A percentile compares a stretch with the other conserved stretches of the same genome.
Conservation (phyloP, 345 rosid species). For the Melaleuca alternifolia region DNA sequence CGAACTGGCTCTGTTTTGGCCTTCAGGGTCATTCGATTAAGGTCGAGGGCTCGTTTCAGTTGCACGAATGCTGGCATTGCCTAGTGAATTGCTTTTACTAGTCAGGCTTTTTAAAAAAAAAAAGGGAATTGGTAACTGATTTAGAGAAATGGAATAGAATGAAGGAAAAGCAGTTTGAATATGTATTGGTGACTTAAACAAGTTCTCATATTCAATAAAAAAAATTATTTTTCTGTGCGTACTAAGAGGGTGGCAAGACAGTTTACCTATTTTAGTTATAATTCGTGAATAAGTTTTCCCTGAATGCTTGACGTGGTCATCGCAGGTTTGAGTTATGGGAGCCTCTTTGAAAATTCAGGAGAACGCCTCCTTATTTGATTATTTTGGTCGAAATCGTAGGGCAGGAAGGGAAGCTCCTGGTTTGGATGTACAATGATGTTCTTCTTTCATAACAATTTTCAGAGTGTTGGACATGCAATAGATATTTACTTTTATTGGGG, state of each 20-base stretch:
- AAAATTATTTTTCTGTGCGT: neutral
- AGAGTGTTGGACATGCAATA: neutral
- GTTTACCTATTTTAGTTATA: neutral
- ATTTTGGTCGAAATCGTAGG: neutral
- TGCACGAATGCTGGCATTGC: neutral
- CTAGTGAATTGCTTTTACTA: neutral
- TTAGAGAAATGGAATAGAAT: neutral
- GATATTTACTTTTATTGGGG: neutral
- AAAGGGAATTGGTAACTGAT: neutral
- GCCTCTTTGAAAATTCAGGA: neutral
- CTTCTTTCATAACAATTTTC: neutral
- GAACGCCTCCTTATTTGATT: neutral
- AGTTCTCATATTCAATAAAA: neutral
- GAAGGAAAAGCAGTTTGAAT: neutral
- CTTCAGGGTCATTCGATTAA: neutral
- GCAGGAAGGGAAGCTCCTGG: neutral
- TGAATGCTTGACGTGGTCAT: neutral
- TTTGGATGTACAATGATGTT: neutral
- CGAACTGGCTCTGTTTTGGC: neutral
- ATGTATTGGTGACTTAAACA: neutral
- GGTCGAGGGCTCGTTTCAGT: neutral
- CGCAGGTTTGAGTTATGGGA: neutral
- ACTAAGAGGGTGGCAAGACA: neutral
- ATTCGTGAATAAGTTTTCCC: neutral
- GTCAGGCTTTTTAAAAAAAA: neutral